A percentile compares a stretch with the other conserved stretches of the same genome.
phyloP scores from a whole-genome alignment of 1,139 yeast genomes.

The Nakaseomyces sp. region DNA sequence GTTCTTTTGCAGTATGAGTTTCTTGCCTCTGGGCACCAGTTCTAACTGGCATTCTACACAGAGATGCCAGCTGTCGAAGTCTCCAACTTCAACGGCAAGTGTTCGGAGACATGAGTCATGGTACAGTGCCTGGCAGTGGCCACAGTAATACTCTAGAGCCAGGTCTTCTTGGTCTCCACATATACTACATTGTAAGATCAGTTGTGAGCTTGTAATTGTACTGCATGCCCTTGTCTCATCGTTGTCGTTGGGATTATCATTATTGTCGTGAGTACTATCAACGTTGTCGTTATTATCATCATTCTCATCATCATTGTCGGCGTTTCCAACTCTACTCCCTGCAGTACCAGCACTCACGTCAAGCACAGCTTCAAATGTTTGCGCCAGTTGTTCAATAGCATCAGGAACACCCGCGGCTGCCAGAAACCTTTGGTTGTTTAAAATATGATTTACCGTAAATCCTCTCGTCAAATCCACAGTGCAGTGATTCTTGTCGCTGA shows the following conservation, averaged over 20 bases:
- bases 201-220: background rate
- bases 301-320: too few species aligned
- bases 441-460: conserved; percentile 11
- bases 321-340: too few species aligned
- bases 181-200: conserved; percentile 14
- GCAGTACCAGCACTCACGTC: conserved; percentile 4
- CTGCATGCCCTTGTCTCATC: background rate
- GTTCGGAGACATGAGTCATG: conserved; percentile 22
- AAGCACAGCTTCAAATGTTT: background rate
- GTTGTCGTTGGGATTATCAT: background rate
- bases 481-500: conserved; percentile 5
- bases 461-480: conserved; percentile 13
- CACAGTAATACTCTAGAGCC: conserved; percentile 14
- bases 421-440: conserved; percentile 7
- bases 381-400: background rate
- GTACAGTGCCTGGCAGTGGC: conserved; percentile 15
- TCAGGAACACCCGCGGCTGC: conserved; percentile 3
- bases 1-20: background rate
- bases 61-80: conserved; percentile 16
- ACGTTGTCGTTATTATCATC: too few species aligned
- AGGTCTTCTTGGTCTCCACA: conserved; percentile 17
- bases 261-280: background rate
- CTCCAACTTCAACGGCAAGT: conserved; percentile 21
- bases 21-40: background rate
- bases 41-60: conserved; percentile 17